Conservation (phyloP, 208 protist genomes). For the Trypanosoma conorhini region DNA sequence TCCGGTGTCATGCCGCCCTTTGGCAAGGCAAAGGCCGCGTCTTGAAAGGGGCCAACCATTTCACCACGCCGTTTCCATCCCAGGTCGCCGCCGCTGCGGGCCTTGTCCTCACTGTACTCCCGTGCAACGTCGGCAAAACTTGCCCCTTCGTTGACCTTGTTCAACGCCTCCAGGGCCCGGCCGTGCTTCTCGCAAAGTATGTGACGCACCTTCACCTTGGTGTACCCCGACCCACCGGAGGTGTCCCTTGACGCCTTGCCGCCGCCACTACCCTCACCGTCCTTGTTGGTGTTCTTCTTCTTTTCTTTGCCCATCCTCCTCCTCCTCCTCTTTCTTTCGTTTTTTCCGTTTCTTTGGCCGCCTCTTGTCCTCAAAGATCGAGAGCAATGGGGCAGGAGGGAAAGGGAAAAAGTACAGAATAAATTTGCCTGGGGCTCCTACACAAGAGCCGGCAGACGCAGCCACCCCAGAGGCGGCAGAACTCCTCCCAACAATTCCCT, state of each 20-base stretch:
- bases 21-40: slow-evolving; percentile 34
- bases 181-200: slow-evolving; percentile 36
- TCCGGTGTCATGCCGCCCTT: slow-evolving; percentile 35
- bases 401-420: slow-evolving; percentile 2
- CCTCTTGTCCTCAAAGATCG: neutral
- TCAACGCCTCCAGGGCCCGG: slow-evolving; percentile 26
- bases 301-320: slow-evolving; percentile 24
- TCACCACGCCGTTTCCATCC: slow-evolving; percentile 36
- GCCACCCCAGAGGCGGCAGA: neutral
- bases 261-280: slow-evolving; percentile 1
- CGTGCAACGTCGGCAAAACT: slow-evolving; percentile 40
- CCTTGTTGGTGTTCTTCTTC: slow-evolving; percentile 8
- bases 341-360: neutral
- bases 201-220: slow-evolving; percentile 38
- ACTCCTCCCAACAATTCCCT: neutral
- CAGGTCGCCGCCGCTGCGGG: slow-evolving; percentile 34
- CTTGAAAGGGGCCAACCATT: slow-evolving; percentile 40
- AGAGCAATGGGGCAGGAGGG: slow-evolving; percentile 8
- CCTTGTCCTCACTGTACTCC: slow-evolving; percentile 40
- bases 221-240: slow-evolving; percentile 34
- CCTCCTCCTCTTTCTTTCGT: too few species aligned
- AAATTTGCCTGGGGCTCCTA: neutral
- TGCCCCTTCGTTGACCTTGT: slow-evolving; percentile 19
- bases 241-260: slow-evolving; percentile 30
- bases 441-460: neutral